A percentile compares a stretch with the other conserved stretches of the same genome.
Evolutionary conservation across 2,329 filamentous ascomycete genomes (phyloP).

Genomic region (Colletotrichum phormii): DNA sequence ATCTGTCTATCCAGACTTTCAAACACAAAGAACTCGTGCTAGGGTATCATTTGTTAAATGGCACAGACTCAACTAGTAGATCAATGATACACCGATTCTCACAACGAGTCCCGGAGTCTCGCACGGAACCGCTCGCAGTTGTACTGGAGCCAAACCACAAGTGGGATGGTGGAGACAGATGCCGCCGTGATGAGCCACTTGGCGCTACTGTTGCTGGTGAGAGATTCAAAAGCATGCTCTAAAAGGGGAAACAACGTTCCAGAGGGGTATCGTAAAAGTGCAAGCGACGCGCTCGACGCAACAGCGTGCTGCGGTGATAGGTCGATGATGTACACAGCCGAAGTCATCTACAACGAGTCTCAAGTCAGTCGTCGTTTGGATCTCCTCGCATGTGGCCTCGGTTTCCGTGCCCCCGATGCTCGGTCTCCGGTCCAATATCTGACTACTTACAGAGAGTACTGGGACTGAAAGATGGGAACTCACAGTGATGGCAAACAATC

Average conservation of each 20-base stretch:
- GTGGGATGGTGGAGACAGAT: neutral
- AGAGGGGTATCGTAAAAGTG: conserved; percentile 22
- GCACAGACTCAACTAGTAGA: neutral
- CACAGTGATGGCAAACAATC: conserved; percentile 13
- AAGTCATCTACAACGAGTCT: conserved; percentile 11
- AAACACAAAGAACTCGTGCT: neutral
- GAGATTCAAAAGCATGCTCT: conserved; percentile 11
- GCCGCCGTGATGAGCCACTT: conserved; percentile 22
- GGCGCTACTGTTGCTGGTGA: conserved; percentile 23
- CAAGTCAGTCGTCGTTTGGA: neutral
- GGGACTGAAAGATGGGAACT: neutral
- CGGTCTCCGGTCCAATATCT: neutral
- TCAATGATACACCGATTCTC: neutral
- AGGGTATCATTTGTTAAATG: neutral
- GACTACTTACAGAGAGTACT: neutral
- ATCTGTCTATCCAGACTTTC: neutral
- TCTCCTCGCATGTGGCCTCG: neutral
- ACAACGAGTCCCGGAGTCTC: neutral
- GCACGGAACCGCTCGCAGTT: conserved; percentile 7
- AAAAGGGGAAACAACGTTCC: conserved; percentile 15
- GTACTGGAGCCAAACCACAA: conserved; percentile 17
- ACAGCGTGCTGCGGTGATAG: conserved; percentile 21
- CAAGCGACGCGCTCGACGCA: conserved; percentile 18
- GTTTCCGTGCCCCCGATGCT: neutral
- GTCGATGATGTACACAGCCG: conserved; percentile 22